Evolutionary conservation across 2,329 filamentous ascomycete species (phyloP).

Genomic region (Penicillium hordei): DNA sequence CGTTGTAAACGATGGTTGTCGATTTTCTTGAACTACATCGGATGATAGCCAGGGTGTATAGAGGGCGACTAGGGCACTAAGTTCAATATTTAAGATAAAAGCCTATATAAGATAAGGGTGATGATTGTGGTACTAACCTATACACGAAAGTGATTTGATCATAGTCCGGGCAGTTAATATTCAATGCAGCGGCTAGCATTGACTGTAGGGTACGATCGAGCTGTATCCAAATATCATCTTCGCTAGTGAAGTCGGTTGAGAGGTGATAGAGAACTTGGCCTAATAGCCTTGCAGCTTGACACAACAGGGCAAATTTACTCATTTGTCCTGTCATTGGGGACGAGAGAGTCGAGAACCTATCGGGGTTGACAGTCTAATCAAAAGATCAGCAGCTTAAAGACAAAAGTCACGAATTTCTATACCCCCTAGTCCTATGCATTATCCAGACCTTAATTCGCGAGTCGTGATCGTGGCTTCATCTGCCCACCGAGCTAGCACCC

Average conservation of each 20-base stretch:
- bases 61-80: neutral
- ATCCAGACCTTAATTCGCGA: too few relatives aligned
- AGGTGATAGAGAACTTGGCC: slow-evolving; percentile 14
- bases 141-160: slow-evolving; percentile 27
- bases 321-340: slow-evolving; percentile 25
- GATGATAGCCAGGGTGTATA: neutral
- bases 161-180: slow-evolving; percentile 19
- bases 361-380: slow-evolving; percentile 7
- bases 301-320: slow-evolving; percentile 25
- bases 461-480: too few relatives aligned
- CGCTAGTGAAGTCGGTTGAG: slow-evolving; percentile 3
- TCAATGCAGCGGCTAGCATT: slow-evolving; percentile 21
- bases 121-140: slow-evolving; percentile 11
- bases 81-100: too few relatives aligned
- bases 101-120: too few relatives aligned
- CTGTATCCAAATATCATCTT: slow-evolving; percentile 3
- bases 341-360: slow-evolving; percentile 16
- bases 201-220: slow-evolving; percentile 24
- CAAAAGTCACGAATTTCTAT: neutral
- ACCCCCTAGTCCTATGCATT: neutral
- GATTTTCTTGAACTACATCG: neutral
- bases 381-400: neutral
- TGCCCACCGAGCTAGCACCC: too few relatives aligned
- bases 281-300: slow-evolving; percentile 15
- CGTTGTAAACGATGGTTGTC: neutral